These are phyloP conservation scores for Sarocladiaceae sp. DNA, from an alignment of 2,329 filamentous ascomycete genomes.

Conservation along the genomic window DNA sequence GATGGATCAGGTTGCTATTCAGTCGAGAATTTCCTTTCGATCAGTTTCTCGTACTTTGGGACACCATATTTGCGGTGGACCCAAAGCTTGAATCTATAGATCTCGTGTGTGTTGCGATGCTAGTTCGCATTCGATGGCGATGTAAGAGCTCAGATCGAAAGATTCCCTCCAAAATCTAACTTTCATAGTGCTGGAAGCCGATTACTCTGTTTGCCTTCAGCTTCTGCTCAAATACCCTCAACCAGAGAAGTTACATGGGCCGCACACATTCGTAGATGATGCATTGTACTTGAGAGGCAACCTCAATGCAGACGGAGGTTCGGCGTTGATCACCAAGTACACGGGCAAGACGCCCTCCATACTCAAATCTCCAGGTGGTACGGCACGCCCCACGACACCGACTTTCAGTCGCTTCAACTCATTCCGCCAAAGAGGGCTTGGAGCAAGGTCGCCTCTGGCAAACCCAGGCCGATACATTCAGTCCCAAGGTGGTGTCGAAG, in stretches of 20 bases:
- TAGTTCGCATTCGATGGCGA: constrained; percentile 86
- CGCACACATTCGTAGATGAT: constrained; percentile 79
- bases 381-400: constrained; percentile 26
- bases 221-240: constrained; percentile 78
- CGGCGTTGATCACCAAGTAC: constrained; percentile 64
- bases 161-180: neutral
- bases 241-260: constrained; percentile 54
- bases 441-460: constrained; percentile 36
- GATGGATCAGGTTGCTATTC: constrained; percentile 91
- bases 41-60: constrained; percentile 80
- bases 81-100: constrained; percentile 75
- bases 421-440: constrained; percentile 35
- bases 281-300: constrained; percentile 68
- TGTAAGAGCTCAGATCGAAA: constrained; percentile 49
- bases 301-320: constrained; percentile 54
- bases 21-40: constrained; percentile 89
- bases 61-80: constrained; percentile 83
- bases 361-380: constrained; percentile 16
- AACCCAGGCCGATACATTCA: constrained; percentile 46
- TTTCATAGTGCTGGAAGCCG: constrained; percentile 66
- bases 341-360: constrained; percentile 47
- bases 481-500: constrained; percentile 58
- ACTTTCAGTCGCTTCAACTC: constrained; percentile 25
- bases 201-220: constrained; percentile 80
- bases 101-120: constrained; percentile 88